These are phyloP conservation scores for Pichia norvegensis DNA, from an alignment of 1,139 yeast genomes.

Conservation along the genomic window DNA sequence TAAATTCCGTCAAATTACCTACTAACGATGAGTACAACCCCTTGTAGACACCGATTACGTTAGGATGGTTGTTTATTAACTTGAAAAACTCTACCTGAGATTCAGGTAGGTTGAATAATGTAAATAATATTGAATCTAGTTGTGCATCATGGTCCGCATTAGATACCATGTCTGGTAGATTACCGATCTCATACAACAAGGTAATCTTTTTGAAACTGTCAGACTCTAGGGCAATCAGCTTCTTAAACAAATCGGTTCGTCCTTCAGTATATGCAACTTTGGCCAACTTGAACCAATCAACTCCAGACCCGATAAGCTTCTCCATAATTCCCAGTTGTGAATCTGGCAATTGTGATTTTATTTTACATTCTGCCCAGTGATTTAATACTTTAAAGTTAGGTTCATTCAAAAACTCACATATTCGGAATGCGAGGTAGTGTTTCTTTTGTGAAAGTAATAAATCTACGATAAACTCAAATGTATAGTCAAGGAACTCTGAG, in stretches of 20 bases:
- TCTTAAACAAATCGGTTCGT: constrained; percentile 56
- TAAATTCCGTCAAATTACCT: constrained; percentile 39
- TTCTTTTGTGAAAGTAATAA: constrained; percentile 53
- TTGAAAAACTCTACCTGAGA: constrained; percentile 49
- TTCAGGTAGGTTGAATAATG: constrained; percentile 45
- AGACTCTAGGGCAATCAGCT: constrained; percentile 62
- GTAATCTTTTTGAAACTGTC: constrained; percentile 55
- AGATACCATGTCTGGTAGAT: constrained; percentile 55
- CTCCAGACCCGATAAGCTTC: constrained; percentile 7
- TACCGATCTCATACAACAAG: constrained; percentile 56
- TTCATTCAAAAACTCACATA: constrained; percentile 46
- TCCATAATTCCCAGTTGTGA: background rate
- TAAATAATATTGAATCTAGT: constrained; percentile 49
- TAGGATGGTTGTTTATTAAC: constrained; percentile 38
- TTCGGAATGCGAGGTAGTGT: constrained; percentile 56
- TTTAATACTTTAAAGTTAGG: constrained; percentile 54
- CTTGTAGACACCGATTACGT: constrained; percentile 28
- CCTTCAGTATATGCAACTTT: constrained; percentile 80
- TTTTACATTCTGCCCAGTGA: constrained; percentile 77
- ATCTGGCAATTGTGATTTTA: constrained; percentile 29
- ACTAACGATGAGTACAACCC: constrained; percentile 1
- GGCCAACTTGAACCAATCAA: constrained; percentile 60
- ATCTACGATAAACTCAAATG: constrained; percentile 48
- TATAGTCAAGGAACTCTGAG: constrained; percentile 41
- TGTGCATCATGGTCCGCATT: constrained; percentile 53